Evolutionary conservation across 73 alveolate genomes (phyloP), one percentile per base, ranked within the genome.

Genomic region (Paramecium biaurelia): DNA sequence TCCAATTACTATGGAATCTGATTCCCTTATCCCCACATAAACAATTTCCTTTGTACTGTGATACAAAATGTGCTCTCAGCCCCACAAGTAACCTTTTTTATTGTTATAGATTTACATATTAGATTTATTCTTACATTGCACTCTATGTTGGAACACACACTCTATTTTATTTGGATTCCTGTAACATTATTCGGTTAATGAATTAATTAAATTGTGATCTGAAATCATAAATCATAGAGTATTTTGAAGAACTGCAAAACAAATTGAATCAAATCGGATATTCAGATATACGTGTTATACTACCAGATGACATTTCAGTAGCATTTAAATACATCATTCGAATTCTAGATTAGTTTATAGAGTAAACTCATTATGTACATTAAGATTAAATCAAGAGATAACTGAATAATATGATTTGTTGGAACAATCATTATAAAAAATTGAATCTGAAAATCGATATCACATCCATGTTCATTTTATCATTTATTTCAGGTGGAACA

Each of bases 401-500:
- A 26, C 20, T 26, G 26, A 63, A 21, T 47, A 79, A 79, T 43
- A 79, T 79, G 70, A 42, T 4, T 18, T 43, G 12, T 20, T 79
- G n/a, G 90, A 43, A 79, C 38, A 79, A 45, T 23, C 35, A 76
- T 18, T 76, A 20, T 18, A 38, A 76, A 79, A 79, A 43, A 15
- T 23, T 21, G 90, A 79, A 34, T 12, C 47, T 20, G 90, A 79
- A 79, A 14, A 34, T 79, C 38, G 76, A 42, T 15, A 79, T 45
- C 90, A 79, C 15, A 43, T 79, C 15, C 30, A 42, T 30, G 90
- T 79, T 37, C 47, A 42, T 79, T 30, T 23, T 30, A 79, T 79
- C 45, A 74, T 74, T 35, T 79, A 30, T 30, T 30, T 63, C 24
- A 79, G 90, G 56, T 79, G 10, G 90, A 79, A 47, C 47, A 79